A percentile compares a stretch with the other conserved stretches of the same genome.
Conservation (phyloP, 2,329 filamentous ascomycete species). For the Fusarium virguliforme region DNA sequence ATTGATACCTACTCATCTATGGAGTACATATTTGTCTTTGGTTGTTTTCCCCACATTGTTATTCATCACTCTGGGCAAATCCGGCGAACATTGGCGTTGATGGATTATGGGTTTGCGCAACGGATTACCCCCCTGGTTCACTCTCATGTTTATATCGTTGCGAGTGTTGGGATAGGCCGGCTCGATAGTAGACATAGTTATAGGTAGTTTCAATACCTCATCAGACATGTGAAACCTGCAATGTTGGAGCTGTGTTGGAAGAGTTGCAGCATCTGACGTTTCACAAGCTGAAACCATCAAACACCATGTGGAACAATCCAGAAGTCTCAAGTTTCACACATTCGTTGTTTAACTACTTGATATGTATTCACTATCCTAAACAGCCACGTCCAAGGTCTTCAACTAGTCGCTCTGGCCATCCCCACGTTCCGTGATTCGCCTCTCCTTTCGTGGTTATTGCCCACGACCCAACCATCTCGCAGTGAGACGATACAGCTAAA, state of each 20-base stretch:
- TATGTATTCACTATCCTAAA: conserved; percentile 6
- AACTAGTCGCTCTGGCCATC: neutral
- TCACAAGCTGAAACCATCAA: conserved; percentile 37
- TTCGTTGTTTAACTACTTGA: conserved; percentile 3
- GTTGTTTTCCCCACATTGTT: neutral
- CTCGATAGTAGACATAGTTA: conserved; percentile 19
- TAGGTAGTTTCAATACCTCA: conserved; percentile 22
- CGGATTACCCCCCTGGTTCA: conserved; percentile 1
- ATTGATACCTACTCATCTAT: neutral
- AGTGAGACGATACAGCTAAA: conserved; percentile 28
- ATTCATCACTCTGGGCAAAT: neutral
- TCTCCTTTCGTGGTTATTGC: conserved; percentile 21
- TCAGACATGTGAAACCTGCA: conserved; percentile 30
- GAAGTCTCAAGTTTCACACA: conserved; percentile 32
- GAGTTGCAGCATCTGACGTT: conserved; percentile 17
- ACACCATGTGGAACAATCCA: conserved; percentile 1
- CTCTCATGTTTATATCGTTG: conserved; percentile 26
- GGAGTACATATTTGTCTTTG: neutral
- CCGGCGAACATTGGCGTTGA: conserved; percentile 27
- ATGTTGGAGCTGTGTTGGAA: conserved; percentile 20
- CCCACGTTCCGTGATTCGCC: conserved; percentile 13
- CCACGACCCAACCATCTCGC: conserved; percentile 32
- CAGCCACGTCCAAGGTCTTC: neutral
- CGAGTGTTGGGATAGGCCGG: conserved; percentile 34
- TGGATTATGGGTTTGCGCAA: conserved; percentile 15